These are phyloP conservation scores for Dendrobium chrysotoxum DNA, from an alignment of 106 monocot genomes.

Conservation along the genomic window DNA sequence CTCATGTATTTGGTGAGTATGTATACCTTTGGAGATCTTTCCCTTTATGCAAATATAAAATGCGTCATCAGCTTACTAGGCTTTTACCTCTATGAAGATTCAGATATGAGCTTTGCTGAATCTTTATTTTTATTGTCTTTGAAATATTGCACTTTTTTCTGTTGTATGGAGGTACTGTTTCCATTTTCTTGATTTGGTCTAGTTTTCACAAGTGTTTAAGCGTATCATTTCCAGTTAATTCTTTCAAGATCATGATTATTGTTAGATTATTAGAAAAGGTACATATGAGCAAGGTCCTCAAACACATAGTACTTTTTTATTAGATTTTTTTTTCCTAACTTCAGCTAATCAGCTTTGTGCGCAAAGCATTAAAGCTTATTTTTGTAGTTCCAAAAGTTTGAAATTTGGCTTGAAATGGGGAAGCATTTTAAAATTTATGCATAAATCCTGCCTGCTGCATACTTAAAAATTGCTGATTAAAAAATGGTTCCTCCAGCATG, in stretches of 20 bases:
- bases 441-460: neutral
- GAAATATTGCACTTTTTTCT: no score
- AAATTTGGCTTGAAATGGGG: neutral
- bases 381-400: neutral
- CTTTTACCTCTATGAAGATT: neutral
- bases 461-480: neutral
- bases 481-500: neutral
- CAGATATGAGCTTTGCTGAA: neutral
- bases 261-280: no score
- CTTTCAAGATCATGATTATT: neutral
- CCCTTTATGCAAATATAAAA: neutral
- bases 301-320: neutral
- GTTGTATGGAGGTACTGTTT: no score
- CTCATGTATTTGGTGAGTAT: slow-evolving; percentile 57
- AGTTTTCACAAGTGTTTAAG: no score
- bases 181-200: no score
- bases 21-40: neutral
- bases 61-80: neutral
- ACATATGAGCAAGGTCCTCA: neutral
- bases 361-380: neutral
- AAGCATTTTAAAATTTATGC: neutral
- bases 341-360: no score
- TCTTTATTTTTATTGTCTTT: neutral
- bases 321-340: neutral
- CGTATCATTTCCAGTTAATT: neutral